Evolutionary conservation across 495 filamentous ascomycete genomes (phyloP).

Genomic region (Coniosporium apollinis): DNA sequence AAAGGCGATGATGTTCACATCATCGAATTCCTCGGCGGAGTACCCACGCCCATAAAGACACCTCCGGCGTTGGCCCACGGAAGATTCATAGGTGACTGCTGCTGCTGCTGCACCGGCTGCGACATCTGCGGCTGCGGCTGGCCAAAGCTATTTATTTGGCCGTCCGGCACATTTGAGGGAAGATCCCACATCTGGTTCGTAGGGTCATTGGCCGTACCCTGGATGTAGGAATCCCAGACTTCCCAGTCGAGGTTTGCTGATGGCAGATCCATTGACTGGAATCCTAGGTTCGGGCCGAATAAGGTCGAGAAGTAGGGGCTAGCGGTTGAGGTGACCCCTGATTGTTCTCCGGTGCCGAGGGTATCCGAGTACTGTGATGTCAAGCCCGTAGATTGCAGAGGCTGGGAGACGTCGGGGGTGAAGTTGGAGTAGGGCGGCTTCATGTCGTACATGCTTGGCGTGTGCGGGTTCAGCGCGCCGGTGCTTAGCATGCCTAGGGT

Average conservation of each 20-base stretch:
- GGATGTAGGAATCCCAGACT: conserved; percentile 26
- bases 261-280: conserved; percentile 38
- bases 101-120: neutral
- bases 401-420: neutral
- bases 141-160: neutral
- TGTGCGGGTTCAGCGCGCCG: conserved; percentile 48
- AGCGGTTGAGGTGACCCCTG: conserved; percentile 15
- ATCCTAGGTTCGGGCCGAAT: conserved; percentile 30
- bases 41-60: conserved; percentile 4
- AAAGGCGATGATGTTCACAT: too few species aligned
- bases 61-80: neutral
- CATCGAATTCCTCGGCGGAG: too few species aligned
- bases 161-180: conserved; percentile 9
- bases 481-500: conserved; percentile 64
- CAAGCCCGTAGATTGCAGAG: conserved; percentile 6
- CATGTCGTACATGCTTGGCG: conserved; percentile 10
- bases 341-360: conserved; percentile 8
- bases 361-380: conserved; percentile 15
- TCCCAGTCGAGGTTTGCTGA: conserved; percentile 58
- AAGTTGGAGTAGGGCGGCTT: neutral
- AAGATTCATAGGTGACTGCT: neutral
- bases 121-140: conserved; percentile 1
- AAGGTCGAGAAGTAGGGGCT: conserved; percentile 26
- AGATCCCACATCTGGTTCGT: conserved; percentile 19
- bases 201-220: conserved; percentile 19